Evolutionary conservation across 345 rosid species (phyloP).

Genomic region (Sonneratia alba): DNA sequence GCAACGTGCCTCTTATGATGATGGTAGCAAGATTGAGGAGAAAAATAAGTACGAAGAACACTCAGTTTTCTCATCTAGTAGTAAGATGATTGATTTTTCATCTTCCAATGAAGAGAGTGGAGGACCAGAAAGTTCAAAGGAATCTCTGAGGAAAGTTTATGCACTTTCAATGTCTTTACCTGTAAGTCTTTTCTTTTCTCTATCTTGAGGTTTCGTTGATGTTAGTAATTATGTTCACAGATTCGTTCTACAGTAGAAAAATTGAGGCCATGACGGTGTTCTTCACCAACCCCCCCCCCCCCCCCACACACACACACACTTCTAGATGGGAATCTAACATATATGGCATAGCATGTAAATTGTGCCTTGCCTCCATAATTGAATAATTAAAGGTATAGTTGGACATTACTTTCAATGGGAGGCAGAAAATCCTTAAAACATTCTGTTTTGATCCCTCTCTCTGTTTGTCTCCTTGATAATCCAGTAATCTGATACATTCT

Average conservation of each 20-base stretch:
- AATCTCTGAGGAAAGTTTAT: conserved; percentile 2
- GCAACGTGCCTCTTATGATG: conserved; percentile 21
- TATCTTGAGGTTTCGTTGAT: neutral
- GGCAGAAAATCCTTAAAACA: neutral
- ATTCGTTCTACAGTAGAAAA: neutral
- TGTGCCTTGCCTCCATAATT: neutral
- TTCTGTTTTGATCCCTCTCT: neutral
- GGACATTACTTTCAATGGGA: neutral
- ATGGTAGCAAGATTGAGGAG: conserved; percentile 27
- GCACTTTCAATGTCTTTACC: conserved; percentile 16
- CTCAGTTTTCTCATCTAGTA: neutral
- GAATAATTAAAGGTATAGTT: neutral
- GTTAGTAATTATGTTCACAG: neutral
- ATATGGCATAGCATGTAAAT: neutral
- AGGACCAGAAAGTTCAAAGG: conserved; percentile 19
- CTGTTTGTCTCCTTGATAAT: neutral
- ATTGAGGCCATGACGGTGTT: too few relatives aligned
- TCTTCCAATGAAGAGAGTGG: conserved; percentile 29
- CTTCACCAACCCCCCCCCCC: too few relatives aligned
- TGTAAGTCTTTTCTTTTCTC: conserved; percentile 22
- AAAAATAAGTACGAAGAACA: conserved; percentile 7
- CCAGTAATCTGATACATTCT: neutral
- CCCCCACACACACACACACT: too few relatives aligned
- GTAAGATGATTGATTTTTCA: conserved; percentile 1
- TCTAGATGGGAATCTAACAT: neutral